Conservation (phyloP, 768 basidiomycete species). For the Lyophyllum atratum region DNA sequence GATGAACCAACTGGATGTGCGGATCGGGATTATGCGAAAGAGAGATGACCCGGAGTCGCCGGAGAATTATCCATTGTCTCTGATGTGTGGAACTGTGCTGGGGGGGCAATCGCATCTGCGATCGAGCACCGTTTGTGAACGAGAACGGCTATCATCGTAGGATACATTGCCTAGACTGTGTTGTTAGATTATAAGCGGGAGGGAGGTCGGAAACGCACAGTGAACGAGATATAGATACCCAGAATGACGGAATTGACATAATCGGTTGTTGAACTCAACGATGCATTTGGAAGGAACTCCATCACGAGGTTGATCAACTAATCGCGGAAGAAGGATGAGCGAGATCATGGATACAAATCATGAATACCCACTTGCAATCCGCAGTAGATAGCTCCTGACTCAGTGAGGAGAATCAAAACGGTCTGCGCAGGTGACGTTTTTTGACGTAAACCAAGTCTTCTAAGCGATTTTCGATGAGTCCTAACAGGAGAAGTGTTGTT, state of each 20-base stretch:
- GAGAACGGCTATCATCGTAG: background rate
- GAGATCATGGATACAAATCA: background rate
- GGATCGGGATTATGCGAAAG: too few species aligned
- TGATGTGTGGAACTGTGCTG: too few species aligned
- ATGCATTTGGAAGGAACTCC: background rate
- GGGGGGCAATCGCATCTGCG: too few species aligned
- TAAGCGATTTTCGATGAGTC: background rate
- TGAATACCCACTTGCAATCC: background rate
- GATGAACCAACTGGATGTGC: too few species aligned
- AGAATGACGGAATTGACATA: background rate
- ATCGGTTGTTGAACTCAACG: background rate
- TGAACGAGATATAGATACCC: background rate
- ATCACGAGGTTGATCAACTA: background rate
- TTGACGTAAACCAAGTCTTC: background rate
- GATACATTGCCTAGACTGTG: background rate
- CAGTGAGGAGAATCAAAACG: background rate
- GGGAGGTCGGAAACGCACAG: background rate
- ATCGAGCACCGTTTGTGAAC: too few species aligned
- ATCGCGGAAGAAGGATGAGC: background rate
- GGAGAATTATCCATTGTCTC: too few species aligned
- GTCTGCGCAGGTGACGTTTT: background rate
- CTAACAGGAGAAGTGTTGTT: background rate
- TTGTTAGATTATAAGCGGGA: background rate
- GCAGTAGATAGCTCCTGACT: background rate
- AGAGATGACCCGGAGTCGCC: too few species aligned